Evolutionary conservation across 2,329 filamentous ascomycete genomes (phyloP), one percentile per base, ranked within the genome.

Genomic region (Clonostachys byssicola): DNA sequence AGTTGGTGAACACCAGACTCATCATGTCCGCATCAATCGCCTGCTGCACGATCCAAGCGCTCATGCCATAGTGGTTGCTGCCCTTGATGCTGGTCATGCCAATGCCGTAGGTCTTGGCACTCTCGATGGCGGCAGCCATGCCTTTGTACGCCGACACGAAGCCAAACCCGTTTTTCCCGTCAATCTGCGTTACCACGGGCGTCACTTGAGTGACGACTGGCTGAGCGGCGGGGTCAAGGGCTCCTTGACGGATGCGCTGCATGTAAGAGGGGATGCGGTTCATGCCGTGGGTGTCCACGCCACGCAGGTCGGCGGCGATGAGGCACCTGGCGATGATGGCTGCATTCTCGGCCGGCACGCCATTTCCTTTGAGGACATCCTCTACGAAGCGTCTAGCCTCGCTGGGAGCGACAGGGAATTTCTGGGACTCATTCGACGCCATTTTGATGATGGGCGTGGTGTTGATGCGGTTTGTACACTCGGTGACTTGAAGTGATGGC

Each of bases 1-100:
- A 85, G 58, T 88, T 88, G 17, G 84, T 88, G 52, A 88, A 88
- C 3, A 87, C 83, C 14, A 87, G 71, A 47, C 76, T 81, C 78
- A 88, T 84, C 78, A 88, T 83, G 36, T 75, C 74, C 1, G 78
- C 83, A 49, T 92, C 85, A 13, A 92, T 64, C 1, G 88, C 89
- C 64, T 90, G 83, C 61, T 89, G 85, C 12, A 91, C 87, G 1
- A 91, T 60, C 86, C 88, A 92, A 0, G 89, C 88, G 5, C 78
- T 78, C 88, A 94, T 94, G 46, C 89, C 89, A 57, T 88, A 92
- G 63, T 92, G 88, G 56, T 92, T 92, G 39, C 83, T 88, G 64
- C 86, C 85, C 63, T 84, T 87, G 58, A 92, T 73, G 49, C 78
- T 81, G 0, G 86, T 85, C 78, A 94, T 83, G 23, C 88, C 89